phyloP scores from a whole-genome alignment of 306 rosid genomes.

The Myrica gale region DNA sequence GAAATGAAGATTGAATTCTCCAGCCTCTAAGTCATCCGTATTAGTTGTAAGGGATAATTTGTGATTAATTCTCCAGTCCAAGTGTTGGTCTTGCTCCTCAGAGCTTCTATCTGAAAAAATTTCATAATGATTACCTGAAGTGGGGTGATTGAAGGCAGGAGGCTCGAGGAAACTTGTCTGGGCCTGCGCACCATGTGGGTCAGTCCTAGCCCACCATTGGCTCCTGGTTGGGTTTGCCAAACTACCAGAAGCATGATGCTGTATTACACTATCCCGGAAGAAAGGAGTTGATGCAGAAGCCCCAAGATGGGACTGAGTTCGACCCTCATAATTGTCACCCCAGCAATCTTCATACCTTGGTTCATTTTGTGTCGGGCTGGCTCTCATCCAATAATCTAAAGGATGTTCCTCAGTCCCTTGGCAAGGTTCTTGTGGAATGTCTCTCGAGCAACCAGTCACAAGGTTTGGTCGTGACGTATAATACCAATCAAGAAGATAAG shows the following conservation, averaged over 20 bases:
- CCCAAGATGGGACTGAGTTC: constrained; percentile 47
- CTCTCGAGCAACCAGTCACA: constrained; percentile 15
- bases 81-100: constrained; percentile 53
- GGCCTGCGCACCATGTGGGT: constrained; percentile 28
- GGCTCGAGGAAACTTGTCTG: constrained; percentile 84
- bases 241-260: constrained; percentile 33
- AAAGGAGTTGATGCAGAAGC: constrained; percentile 70
- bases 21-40: constrained; percentile 58
- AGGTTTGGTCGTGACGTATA: constrained; percentile 53
- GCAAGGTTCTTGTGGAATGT: constrained; percentile 36
- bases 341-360: constrained; percentile 40
- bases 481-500: constrained; percentile 83
- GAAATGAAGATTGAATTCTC: constrained; percentile 63
- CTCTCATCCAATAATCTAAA: constrained; percentile 49
- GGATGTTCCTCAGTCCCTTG: constrained; percentile 40
- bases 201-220: constrained; percentile 84
- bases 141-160: constrained; percentile 55
- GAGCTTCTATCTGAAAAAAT: constrained; percentile 57
- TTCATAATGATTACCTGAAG: constrained; percentile 30
- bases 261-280: constrained; percentile 52
- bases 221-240: constrained; percentile 32
- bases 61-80: constrained; percentile 44
- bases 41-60: constrained; percentile 43
- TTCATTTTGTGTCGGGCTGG: constrained; percentile 38
- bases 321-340: constrained; percentile 33